A percentile compares a stretch with the other conserved stretches of the same genome.
phyloP scores from a whole-genome alignment of 2,329 filamentous ascomycete species.

The Pezicula carpinea region DNA sequence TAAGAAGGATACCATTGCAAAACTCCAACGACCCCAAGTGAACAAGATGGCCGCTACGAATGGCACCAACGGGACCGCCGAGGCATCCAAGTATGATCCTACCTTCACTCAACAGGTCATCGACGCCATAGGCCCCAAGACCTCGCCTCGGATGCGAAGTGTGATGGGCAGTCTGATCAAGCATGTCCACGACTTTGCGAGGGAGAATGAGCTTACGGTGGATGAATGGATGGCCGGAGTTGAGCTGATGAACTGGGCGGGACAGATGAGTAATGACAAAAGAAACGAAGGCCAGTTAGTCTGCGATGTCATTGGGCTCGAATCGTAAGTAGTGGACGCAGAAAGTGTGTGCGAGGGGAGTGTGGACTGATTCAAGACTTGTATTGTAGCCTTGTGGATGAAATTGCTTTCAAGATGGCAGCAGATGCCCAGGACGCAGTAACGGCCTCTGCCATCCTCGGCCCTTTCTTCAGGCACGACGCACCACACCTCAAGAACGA shows the following conservation, averaged over 20 bases:
- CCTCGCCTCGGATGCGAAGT: conserved; percentile 61
- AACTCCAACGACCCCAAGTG: not conserved
- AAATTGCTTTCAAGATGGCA: conserved; percentile 65
- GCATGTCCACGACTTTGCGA: conserved; percentile 77
- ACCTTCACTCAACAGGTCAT: conserved; percentile 71
- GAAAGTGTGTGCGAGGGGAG: not conserved
- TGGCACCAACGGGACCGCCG: not conserved
- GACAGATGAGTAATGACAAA: conserved; percentile 62
- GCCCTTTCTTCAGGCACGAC: conserved; percentile 77
- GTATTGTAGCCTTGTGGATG: conserved; percentile 57
- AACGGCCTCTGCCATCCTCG: conserved; percentile 66
- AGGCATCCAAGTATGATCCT: conserved; percentile 14
- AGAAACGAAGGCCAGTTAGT: conserved; percentile 72
- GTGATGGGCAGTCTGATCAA: conserved; percentile 64
- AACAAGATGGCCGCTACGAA: not conserved
- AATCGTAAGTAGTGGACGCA: conserved; percentile 44
- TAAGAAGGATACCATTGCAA: too few relatives aligned
- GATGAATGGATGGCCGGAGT: conserved; percentile 76
- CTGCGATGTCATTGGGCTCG: conserved; percentile 69
- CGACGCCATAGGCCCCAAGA: conserved; percentile 68
- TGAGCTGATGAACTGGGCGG: conserved; percentile 64
- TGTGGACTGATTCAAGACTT: not conserved
- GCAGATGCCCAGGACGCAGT: conserved; percentile 46
- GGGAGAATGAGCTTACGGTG: conserved; percentile 73
- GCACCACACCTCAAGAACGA: conserved; percentile 68